A percentile compares a stretch with the other conserved stretches of the same genome.
phyloP scores from a whole-genome alignment of 495 filamentous ascomycete species.

The Tuber aestivum region DNA sequence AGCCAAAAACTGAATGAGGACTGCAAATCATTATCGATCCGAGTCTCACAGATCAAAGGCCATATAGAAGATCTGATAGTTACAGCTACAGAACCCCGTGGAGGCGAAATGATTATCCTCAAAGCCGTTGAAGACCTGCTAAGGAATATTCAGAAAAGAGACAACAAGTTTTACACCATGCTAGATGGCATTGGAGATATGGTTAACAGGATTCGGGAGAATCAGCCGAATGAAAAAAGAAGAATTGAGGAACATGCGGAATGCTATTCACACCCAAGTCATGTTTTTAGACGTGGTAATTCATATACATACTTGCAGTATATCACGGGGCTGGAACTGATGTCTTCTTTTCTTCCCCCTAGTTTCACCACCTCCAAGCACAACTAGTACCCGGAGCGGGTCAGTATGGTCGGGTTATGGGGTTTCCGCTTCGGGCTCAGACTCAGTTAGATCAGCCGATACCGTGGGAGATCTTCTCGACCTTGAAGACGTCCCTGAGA shows the following conservation, averaged over 20 bases:
- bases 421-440: background rate
- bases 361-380: constrained; percentile 1
- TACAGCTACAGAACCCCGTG: background rate
- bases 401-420: background rate
- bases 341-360: background rate
- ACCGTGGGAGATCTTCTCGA: background rate
- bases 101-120: background rate
- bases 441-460: background rate
- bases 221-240: background rate
- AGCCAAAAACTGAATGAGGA: background rate
- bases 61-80: background rate
- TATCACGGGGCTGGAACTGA: background rate
- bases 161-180: background rate
- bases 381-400: background rate
- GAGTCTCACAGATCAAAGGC: background rate
- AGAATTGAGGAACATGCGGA: background rate
- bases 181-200: background rate
- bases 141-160: background rate
- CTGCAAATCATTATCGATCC: background rate
- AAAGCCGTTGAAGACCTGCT: background rate
- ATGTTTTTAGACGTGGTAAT: background rate
- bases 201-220: constrained; percentile 3
- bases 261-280: background rate
- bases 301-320: background rate
- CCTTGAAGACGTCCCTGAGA: background rate